These are phyloP conservation scores for Allantophomopsis lycopodina DNA, from an alignment of 2,329 filamentous ascomycete genomes.

Conservation along the genomic window DNA sequence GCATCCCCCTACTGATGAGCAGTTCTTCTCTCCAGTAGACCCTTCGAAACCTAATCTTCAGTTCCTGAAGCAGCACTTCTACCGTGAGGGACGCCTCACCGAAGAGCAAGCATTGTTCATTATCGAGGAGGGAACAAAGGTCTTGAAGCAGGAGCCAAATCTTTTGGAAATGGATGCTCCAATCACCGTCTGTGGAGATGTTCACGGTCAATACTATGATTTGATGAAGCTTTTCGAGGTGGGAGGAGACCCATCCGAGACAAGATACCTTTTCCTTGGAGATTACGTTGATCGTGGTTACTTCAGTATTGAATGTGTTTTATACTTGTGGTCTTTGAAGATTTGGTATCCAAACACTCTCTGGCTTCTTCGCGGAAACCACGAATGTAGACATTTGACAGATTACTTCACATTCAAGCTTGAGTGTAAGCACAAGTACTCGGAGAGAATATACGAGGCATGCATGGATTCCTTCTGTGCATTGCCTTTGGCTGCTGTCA, in stretches of 20 bases:
- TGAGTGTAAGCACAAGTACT: slow-evolving; percentile 99
- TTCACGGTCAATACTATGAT: slow-evolving; percentile 98
- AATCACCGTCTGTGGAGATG: slow-evolving; percentile 96
- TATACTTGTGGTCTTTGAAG: slow-evolving; percentile 96
- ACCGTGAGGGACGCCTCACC: slow-evolving; percentile 89
- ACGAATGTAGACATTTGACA: slow-evolving; percentile 96
- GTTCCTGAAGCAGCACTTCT: slow-evolving; percentile 97
- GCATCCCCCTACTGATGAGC: slow-evolving; percentile 80
- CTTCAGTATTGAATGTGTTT: slow-evolving; percentile 97
- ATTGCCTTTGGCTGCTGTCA: slow-evolving; percentile 84
- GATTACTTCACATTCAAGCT: slow-evolving; percentile 99
- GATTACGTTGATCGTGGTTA: slow-evolving; percentile 98
- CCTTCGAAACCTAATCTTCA: slow-evolving; percentile 79
- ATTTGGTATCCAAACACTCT: slow-evolving; percentile 98
- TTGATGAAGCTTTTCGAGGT: slow-evolving; percentile 99
- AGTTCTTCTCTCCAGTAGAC: slow-evolving; percentile 83
- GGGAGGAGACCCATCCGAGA: slow-evolving; percentile 90
- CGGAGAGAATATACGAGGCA: slow-evolving; percentile 87
- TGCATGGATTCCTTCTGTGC: slow-evolving; percentile 98
- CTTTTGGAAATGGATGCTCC: slow-evolving; percentile 98
- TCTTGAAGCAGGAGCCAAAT: slow-evolving; percentile 84
- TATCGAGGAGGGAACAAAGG: slow-evolving; percentile 72
- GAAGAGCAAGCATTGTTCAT: slow-evolving; percentile 98
- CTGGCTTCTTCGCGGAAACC: slow-evolving; percentile 94
- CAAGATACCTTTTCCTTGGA: slow-evolving; percentile 89